phyloP scores from a whole-genome alignment of 2,329 filamentous ascomycete species.

The Microcyclospora pomicola region DNA sequence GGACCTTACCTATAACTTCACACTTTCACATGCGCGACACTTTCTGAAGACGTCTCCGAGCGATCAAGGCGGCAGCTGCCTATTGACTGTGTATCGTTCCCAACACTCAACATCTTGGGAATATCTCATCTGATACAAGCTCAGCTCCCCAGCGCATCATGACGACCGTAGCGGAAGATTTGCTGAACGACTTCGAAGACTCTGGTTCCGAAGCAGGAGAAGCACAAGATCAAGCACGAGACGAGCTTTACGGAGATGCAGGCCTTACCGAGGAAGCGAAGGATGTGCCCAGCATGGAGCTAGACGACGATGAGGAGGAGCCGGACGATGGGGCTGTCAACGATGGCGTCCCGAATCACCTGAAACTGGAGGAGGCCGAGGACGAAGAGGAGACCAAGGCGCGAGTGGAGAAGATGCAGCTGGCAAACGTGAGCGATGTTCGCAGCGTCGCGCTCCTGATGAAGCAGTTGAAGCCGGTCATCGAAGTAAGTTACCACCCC shows the following conservation, averaged over 20 bases:
- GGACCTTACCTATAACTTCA: too few relatives aligned
- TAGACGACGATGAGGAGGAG: slow-evolving; percentile 12
- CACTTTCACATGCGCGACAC: too few relatives aligned
- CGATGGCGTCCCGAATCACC: slow-evolving; percentile 28
- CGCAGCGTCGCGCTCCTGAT: slow-evolving; percentile 67
- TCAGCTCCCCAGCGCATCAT: slow-evolving; percentile 32
- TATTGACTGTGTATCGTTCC: too few relatives aligned
- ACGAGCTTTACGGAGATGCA: neutral
- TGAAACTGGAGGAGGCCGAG: slow-evolving; percentile 38
- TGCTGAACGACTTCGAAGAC: slow-evolving; percentile 83
- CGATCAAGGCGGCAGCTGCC: too few relatives aligned
- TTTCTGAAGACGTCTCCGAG: too few relatives aligned
- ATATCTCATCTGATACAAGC: too few relatives aligned
- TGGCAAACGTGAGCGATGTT: slow-evolving; percentile 61
- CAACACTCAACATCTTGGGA: too few relatives aligned
- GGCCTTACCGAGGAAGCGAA: slow-evolving; percentile 1
- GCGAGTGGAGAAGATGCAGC: slow-evolving; percentile 70
- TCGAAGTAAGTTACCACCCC: slow-evolving; percentile 53
- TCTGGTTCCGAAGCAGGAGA: slow-evolving; percentile 60
- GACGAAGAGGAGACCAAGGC: slow-evolving; percentile 59
- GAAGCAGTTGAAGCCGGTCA: slow-evolving; percentile 64
- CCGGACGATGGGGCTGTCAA: slow-evolving; percentile 23
- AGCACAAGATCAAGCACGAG: slow-evolving; percentile 5
- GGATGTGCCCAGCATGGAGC: slow-evolving; percentile 5
- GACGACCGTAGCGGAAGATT: slow-evolving; percentile 85